Percentiles rank a stretch among this genome's conserved stretches.
Conservation (phyloP, 2,329 filamentous ascomycete genomes). For the Knoxdaviesia proteae region DNA sequence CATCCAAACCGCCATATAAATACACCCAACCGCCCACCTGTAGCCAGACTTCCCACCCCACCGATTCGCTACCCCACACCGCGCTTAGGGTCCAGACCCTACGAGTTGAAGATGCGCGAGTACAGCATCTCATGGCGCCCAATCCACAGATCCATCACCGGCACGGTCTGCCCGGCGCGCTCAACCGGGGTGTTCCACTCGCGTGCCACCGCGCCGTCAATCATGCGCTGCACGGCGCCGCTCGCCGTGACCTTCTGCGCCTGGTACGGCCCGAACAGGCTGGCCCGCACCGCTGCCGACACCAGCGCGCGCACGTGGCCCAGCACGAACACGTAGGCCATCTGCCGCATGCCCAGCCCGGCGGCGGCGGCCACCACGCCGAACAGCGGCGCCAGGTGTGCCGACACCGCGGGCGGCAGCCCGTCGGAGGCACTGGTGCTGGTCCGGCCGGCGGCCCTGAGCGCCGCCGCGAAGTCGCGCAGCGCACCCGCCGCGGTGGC, state of each 20-base stretch:
- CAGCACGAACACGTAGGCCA: slow-evolving; percentile 57
- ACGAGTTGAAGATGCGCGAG: slow-evolving; percentile 58
- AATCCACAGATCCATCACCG: slow-evolving; percentile 64
- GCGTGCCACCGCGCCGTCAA: slow-evolving; percentile 34
- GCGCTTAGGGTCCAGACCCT: too few relatives aligned
- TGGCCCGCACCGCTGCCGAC: slow-evolving; percentile 56
- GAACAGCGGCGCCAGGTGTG: slow-evolving; percentile 49
- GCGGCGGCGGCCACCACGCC: slow-evolving; percentile 45
- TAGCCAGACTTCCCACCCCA: too few relatives aligned
- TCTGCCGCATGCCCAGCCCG: slow-evolving; percentile 36
- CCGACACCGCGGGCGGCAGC: slow-evolving; percentile 1
- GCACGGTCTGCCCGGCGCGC: slow-evolving; percentile 53
- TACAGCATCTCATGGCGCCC: slow-evolving; percentile 68
- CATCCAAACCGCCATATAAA: too few relatives aligned
- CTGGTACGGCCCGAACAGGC: slow-evolving; percentile 63
- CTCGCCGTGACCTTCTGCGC: slow-evolving; percentile 53
- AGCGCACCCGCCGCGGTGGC: slow-evolving; percentile 3
- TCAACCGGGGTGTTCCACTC: slow-evolving; percentile 39
- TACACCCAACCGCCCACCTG: too few relatives aligned
- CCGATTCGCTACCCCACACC: too few relatives aligned
- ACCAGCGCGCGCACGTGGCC: slow-evolving; percentile 57
- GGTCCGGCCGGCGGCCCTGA: slow-evolving; percentile 5
- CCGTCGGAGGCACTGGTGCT: slow-evolving; percentile 6
- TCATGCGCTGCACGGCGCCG: slow-evolving; percentile 30
- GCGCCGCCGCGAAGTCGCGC: slow-evolving; percentile 5